phyloP scores from a whole-genome alignment of 2,329 filamentous ascomycete genomes.

The Graphium sp. region DNA sequence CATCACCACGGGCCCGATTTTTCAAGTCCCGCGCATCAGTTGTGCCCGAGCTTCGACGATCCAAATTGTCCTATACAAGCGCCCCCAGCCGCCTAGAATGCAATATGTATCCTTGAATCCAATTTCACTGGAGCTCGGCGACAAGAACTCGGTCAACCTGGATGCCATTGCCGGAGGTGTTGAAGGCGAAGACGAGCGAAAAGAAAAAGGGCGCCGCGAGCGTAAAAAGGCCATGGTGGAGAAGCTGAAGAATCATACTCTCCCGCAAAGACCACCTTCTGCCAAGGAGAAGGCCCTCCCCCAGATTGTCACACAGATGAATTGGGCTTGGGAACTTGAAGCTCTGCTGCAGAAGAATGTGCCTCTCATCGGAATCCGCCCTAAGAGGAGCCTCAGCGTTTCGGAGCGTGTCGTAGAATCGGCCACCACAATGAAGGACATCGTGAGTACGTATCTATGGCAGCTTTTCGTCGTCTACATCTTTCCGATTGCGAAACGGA shows the following conservation, averaged over 20 bases:
- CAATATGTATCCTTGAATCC: slow-evolving; percentile 88
- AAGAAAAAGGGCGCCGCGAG: slow-evolving; percentile 38
- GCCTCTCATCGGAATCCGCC: slow-evolving; percentile 63
- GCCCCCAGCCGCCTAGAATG: slow-evolving; percentile 75
- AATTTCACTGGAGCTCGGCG: slow-evolving; percentile 71
- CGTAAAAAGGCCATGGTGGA: slow-evolving; percentile 55
- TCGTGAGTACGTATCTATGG: slow-evolving; percentile 51
- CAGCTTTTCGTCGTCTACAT: slow-evolving; percentile 57
- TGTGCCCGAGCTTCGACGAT: slow-evolving; percentile 58
- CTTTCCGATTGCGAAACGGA: slow-evolving; percentile 55
- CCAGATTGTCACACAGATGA: slow-evolving; percentile 80
- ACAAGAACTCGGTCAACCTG: slow-evolving; percentile 36
- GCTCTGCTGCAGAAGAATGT: slow-evolving; percentile 78
- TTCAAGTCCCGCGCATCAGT: slow-evolving; percentile 51
- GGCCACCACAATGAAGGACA: slow-evolving; percentile 70
- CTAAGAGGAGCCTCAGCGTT: slow-evolving; percentile 76
- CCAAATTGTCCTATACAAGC: slow-evolving; percentile 78
- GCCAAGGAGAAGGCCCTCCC: slow-evolving; percentile 69
- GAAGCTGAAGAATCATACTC: slow-evolving; percentile 78
- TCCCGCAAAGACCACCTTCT: slow-evolving; percentile 59
- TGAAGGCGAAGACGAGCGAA: slow-evolving; percentile 57
- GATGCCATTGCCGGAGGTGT: slow-evolving; percentile 24
- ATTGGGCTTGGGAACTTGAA: slow-evolving; percentile 86
- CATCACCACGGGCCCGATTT: slow-evolving; percentile 33
- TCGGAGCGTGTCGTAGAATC: slow-evolving; percentile 90